Conservation (phyloP, 768 basidiomycete species). For the Termitomyces sp. region DNA sequence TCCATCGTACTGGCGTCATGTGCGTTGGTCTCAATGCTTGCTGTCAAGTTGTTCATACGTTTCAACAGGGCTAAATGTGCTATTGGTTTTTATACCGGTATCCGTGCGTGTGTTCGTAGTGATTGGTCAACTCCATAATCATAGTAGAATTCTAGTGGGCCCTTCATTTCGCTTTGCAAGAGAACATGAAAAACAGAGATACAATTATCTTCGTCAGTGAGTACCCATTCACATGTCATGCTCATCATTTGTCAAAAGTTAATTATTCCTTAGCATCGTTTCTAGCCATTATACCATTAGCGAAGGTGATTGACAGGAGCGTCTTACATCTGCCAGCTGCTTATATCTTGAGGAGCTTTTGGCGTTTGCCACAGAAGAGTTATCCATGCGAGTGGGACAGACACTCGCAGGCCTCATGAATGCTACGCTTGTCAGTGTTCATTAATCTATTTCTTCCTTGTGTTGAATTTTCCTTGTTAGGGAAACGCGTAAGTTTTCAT, state of each 20-base stretch:
- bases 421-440: constrained; percentile 64
- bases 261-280: constrained; percentile 53
- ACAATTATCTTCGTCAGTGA: constrained; percentile 73
- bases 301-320: constrained; percentile 47
- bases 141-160: constrained; percentile 53
- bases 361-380: constrained; percentile 82
- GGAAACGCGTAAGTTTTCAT: constrained; percentile 43
- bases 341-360: constrained; percentile 46
- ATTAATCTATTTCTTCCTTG: background rate
- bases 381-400: constrained; percentile 79
- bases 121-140: background rate
- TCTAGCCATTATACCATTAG: constrained; percentile 80
- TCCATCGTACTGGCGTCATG: constrained; percentile 59
- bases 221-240: constrained; percentile 21
- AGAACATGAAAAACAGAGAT: constrained; percentile 33
- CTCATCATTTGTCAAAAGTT: background rate
- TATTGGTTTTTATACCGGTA: constrained; percentile 69
- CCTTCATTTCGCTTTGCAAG: constrained; percentile 55
- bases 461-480: constrained; percentile 21
- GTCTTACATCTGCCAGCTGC: background rate
- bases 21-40: constrained; percentile 25
- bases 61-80: constrained; percentile 60
- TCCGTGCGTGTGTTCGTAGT: constrained; percentile 41
- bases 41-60: background rate
- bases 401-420: constrained; percentile 83